Evolutionary conservation across 129 eudicot species (phyloP).

Genomic region (sunflower (Helianthus annuus)): HanXRQr2.0-SUNRISE NC_035447.2:154229873-154230372

Average conservation of each 20-base stretch:
- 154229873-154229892: too few relatives aligned
- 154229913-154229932: not conserved
- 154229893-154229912: too few relatives aligned
- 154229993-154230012: conserved; percentile 13
- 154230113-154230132: conserved; percentile 15
- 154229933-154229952: conserved; percentile 9
- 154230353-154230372: conserved; percentile 28
- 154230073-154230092: conserved; percentile 10
- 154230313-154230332: conserved; percentile 12
- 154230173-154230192: conserved; percentile 31
- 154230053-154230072: conserved; percentile 31
- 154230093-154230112: conserved; percentile 19
- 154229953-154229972: not conserved
- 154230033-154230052: conserved; percentile 19
- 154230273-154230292: not conserved
- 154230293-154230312: conserved; percentile 1
- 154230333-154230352: conserved; percentile 29
- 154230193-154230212: conserved; percentile 37
- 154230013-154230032: conserved; percentile 16
- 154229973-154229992: conserved; percentile 17
- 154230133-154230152: conserved; percentile 14
- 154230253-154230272: not conserved
- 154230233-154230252: conserved; percentile 17
- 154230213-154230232: conserved; percentile 23
- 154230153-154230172: conserved; percentile 24